Percentiles rank a stretch among this genome's conserved stretches.
These are phyloP conservation scores for Boletellus deceptivus DNA, from an alignment of 1,284 basidiomycete genomes.

Conservation along the genomic window DNA sequence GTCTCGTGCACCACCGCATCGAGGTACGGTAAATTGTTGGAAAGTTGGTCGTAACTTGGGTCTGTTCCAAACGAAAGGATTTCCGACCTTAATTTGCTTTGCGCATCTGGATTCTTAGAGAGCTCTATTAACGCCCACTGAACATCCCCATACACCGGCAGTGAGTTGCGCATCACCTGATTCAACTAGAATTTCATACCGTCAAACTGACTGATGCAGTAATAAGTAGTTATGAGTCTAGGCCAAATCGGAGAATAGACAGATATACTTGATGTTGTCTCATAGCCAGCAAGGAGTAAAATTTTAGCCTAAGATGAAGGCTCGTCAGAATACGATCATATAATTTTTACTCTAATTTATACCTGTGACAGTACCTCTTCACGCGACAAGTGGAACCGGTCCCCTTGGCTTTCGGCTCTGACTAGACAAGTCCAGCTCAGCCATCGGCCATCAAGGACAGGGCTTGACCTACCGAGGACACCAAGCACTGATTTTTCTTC, in stretches of 20 bases:
- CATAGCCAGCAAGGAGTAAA: slow-evolving; percentile 32
- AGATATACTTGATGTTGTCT: slow-evolving; percentile 28
- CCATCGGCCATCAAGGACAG: neutral
- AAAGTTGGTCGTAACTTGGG: slow-evolving; percentile 28
- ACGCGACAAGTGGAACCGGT: slow-evolving; percentile 13
- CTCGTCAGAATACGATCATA: no score
- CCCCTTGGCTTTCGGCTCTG: slow-evolving; percentile 11
- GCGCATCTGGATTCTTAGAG: slow-evolving; percentile 17
- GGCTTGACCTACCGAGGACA: slow-evolving; percentile 13
- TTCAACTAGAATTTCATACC: slow-evolving; percentile 2
- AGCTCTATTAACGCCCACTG: slow-evolving; percentile 36
- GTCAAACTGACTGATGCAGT: slow-evolving; percentile 23
- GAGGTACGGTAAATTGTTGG: slow-evolving; percentile 26
- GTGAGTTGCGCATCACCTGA: neutral
- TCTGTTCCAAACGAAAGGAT: slow-evolving; percentile 24
- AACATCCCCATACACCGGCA: neutral
- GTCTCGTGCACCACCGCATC: slow-evolving; percentile 30
- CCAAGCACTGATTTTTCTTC: slow-evolving; percentile 47
- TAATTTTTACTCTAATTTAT: neutral
- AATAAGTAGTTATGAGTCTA: neutral
- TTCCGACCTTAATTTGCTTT: slow-evolving; percentile 30
- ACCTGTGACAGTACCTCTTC: slow-evolving; percentile 27
- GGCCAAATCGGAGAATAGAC: neutral
- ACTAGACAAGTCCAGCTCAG: slow-evolving; percentile 12
- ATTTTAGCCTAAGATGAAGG: slow-evolving; percentile 20